Base-by-base conservation (phyloP, 768 basidiomycete species). In the Trametes punicea region DNA sequence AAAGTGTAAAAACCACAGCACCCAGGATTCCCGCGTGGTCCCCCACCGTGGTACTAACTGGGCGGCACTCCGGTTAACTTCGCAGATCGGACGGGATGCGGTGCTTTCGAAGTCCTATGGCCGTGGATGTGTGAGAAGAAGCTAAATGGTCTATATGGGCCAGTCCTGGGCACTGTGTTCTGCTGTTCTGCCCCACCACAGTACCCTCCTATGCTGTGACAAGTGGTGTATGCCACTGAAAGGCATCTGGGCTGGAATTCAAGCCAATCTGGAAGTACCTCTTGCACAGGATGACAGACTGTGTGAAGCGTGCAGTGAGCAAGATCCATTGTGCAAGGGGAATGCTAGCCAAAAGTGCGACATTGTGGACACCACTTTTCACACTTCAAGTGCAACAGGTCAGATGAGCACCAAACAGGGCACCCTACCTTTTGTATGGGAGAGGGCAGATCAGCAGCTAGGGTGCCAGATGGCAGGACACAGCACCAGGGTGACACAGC, bases 41-140 rank as follows among this genome's bases (percentile, higher is more conserved):
- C 80, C 80, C 79, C 78, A 81, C 79, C 75, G 72, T 80, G 77
- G 78, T 81, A 81, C 79, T 80, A 80, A 80, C 80, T 79, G 68
- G 74, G 80, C 77, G 73, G 78, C 77, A 79, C 79, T 73, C 75
- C 75, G 78, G 71, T 81, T 81, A 77, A 82, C 80, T 82, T 71
- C 77, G 73, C 81, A 82, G 79, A 82, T 81, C 77, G 65, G 78
- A 80, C 77, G 75, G 79, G 79, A 77, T 78, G 76, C 74, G 71
- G 75, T 78, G 73, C 72, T 78, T 77, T 78, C 76, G 74, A 69
- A 74, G 57, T 66, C 61, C 50, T 66, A 64, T 64, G 61, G 60
- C 63, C 64, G 58, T 67, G 58, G 68, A 68, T 68, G 60, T 48
- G 41, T 53, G 49, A 51, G 46, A 49, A 55, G 34, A 16, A 36